Percentiles rank a stretch among this genome's conserved stretches.
Evolutionary conservation across 345 rosid genomes (phyloP).

Genomic region (Lepidium sativum): DNA sequence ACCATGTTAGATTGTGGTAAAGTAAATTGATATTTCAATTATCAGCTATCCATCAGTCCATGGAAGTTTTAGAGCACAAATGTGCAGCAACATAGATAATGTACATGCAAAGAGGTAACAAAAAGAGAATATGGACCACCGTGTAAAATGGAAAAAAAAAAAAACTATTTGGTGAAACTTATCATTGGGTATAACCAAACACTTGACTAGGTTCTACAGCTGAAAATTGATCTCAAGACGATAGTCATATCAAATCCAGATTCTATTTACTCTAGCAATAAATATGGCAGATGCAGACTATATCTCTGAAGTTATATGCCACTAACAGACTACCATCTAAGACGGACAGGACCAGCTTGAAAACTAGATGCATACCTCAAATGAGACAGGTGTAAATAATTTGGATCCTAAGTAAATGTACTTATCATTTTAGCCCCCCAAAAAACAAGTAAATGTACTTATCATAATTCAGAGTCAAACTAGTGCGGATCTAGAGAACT

Average conservation of each 20-base stretch:
- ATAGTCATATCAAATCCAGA: neutral
- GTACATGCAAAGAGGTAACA: neutral
- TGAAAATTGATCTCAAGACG: neutral
- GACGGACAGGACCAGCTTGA: neutral
- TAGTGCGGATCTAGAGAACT: neutral
- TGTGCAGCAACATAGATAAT: neutral
- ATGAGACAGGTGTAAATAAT: neutral
- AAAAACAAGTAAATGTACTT: neutral
- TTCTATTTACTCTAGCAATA: neutral
- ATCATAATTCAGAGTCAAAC: neutral
- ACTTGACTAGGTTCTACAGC: neutral
- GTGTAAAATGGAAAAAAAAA: neutral
- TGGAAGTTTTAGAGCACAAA: neutral
- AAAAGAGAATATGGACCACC: neutral
- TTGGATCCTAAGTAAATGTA: neutral
- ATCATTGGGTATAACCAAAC: neutral
- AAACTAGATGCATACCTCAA: conserved; percentile 10
- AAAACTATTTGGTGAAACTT: neutral
- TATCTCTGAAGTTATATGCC: neutral
- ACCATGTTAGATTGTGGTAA: neutral
- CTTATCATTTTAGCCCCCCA: neutral
- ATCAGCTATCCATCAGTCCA: conserved; percentile 1
- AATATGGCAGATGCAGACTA: neutral
- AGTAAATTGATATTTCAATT: neutral
- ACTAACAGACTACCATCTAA: neutral